Base-by-base conservation (phyloP, 2,329 filamentous ascomycete genomes). In the Penicillium psychrosexuale region DNA sequence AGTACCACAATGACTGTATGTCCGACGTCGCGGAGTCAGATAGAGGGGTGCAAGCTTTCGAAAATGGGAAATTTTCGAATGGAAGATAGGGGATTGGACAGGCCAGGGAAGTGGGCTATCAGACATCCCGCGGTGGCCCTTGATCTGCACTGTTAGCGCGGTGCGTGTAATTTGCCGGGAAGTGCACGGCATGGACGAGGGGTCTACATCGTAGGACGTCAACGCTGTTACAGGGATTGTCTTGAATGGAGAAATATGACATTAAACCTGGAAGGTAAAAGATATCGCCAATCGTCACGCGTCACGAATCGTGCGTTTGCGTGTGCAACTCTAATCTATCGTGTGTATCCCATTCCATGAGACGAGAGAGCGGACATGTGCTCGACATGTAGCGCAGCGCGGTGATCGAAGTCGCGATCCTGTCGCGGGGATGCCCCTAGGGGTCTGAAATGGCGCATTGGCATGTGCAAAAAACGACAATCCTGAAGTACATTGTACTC, bases 321-420 rank as follows among this genome's bases (percentile, higher is more conserved):
- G 2, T 40, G 46, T 28, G 24, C 34, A 48, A 48, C 24, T 40
- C n/a, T 30, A 30, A 30, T 15, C 8, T 38, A n/a, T 15, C 15
- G 12, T 47, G n/a, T 40, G 7, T 28, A 8, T 38, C 22, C 27
- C 24, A 24, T 30, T 28, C 37, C 37, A 34, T 24, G 38, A 42
- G 19, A 40, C 11, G 12, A 30, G 13, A 48, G 30, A 28, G 34
- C 8, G 7, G n/a, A 45, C n/a, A 46, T 38, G 27, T 12, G 2
- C n/a, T 75, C 46, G 53, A 76, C 9, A 63, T 75, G n/a, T 72
- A 67, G 6, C 66, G 75, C 33, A 66, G 63, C 1, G 64, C 63
- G 33, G 39, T 42, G 34, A 30, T 31, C 46, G 8, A 30, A 39
- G 58, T 47, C 51, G 53, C 56, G 58, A 61, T 53, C 56, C 58